Evolutionary conservation across 441 rosid genomes (phyloP).

Genomic region (Breynia disticha): DNA sequence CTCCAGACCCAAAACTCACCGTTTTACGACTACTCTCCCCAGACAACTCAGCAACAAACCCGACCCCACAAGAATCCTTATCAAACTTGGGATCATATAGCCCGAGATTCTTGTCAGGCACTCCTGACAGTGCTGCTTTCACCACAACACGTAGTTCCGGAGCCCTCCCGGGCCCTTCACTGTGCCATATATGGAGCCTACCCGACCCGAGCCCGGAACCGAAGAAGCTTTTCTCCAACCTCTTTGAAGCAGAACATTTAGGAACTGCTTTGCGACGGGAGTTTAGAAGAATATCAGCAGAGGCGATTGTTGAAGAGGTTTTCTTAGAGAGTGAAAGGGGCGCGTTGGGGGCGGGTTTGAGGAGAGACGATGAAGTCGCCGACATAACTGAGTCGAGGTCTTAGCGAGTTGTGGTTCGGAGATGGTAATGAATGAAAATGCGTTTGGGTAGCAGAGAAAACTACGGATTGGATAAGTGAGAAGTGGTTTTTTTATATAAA

Average conservation of each 20-base stretch:
- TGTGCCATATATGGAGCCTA: constrained; percentile 58
- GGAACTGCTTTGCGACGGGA: constrained; percentile 16
- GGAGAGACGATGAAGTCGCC: constrained; percentile 21
- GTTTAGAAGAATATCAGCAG: too few species aligned
- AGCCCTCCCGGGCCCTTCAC: constrained; percentile 70
- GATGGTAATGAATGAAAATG: too few species aligned
- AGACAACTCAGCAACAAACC: constrained; percentile 94
- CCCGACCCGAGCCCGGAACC: constrained; percentile 45
- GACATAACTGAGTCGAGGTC: constrained; percentile 33
- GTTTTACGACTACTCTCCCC: constrained; percentile 84
- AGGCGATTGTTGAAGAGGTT: too few species aligned
- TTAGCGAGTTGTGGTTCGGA: too few species aligned
- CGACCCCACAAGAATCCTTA: constrained; percentile 99
- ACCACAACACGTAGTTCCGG: constrained; percentile 68
- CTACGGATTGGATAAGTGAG: too few species aligned
- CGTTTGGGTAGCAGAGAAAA: too few species aligned
- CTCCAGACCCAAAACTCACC: constrained; percentile 57
- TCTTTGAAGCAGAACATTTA: constrained; percentile 9
- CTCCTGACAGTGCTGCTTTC: constrained; percentile 66
- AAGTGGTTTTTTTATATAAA: too few species aligned
- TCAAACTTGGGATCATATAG: constrained; percentile 89
- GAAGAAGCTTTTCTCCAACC: constrained; percentile 13
- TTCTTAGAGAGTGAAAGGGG: constrained; percentile 15
- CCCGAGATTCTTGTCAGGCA: constrained; percentile 97
- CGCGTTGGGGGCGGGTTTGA: constrained; percentile 19